These are phyloP conservation scores for Themeda triandra DNA, from an alignment of 176 grass and related monocot genomes.

Conservation along the genomic window DNA sequence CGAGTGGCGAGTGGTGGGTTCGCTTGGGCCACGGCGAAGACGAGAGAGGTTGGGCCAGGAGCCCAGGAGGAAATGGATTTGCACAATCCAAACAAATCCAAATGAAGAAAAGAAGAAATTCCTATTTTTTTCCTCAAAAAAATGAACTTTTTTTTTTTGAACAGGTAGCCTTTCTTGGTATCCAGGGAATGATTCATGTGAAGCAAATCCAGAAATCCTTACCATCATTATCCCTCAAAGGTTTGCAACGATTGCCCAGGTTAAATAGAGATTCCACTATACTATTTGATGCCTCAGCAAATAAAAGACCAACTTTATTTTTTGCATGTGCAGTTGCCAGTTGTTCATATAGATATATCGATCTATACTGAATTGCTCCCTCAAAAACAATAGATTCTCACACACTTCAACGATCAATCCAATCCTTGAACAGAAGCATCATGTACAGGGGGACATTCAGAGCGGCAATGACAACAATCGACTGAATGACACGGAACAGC, in stretches of 20 bases:
- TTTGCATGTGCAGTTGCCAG: neutral
- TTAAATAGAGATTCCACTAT: neutral
- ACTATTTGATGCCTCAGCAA: neutral
- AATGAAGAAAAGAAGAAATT: no score
- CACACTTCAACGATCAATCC: slow-evolving; percentile 61
- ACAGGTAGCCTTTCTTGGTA: no score
- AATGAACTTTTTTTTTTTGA: no score
- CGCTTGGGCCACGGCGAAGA: no score
- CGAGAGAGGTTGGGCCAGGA: no score
- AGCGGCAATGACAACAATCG: slow-evolving; percentile 61
- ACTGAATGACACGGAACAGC: slow-evolving; percentile 72
- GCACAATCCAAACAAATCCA: no score
- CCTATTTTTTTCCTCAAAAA: no score
- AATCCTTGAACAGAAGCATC: slow-evolving; percentile 98
- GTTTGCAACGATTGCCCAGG: neutral
- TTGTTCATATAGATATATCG: neutral
- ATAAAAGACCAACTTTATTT: neutral
- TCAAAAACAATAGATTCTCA: neutral
- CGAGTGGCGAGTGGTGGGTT: no score
- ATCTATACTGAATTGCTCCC: slow-evolving; percentile 8
- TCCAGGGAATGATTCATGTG: neutral
- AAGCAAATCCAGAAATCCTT: neutral
- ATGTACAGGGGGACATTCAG: slow-evolving; percentile 93
- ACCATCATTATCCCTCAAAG: neutral
- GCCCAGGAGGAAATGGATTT: no score